These are phyloP conservation scores for Aspergillus wentii DNA, from an alignment of 495 filamentous ascomycete species.

Conservation along the genomic window DNA sequence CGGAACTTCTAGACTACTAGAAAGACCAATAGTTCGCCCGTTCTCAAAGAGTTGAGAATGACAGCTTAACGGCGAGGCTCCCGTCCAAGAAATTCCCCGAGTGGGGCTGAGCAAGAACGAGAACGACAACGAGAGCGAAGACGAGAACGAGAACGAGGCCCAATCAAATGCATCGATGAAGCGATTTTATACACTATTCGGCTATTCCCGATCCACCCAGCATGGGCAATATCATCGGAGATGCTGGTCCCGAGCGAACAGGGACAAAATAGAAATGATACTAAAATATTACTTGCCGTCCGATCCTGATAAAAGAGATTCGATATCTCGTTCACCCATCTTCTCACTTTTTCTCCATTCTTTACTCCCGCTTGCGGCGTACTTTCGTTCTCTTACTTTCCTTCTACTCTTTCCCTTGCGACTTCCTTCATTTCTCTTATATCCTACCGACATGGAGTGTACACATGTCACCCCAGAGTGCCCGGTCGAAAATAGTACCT, in stretches of 20 bases:
- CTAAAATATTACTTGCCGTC: neutral
- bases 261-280: no score
- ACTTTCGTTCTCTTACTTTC: neutral
- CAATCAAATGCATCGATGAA: slow-evolving; percentile 15
- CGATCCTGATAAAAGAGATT: no score
- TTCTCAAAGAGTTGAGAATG: no score
- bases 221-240: no score
- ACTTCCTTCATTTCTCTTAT: neutral
- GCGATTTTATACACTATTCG: slow-evolving; percentile 6
- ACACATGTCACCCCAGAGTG: slow-evolving; percentile 44
- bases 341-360: no score
- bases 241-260: no score
- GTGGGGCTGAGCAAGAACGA: slow-evolving; percentile 4
- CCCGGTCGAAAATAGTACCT: slow-evolving; percentile 55
- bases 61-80: neutral
- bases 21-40: no score
- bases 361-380: no score
- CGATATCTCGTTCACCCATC: no score
- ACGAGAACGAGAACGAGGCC: slow-evolving; percentile 17
- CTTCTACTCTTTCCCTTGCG: slow-evolving; percentile 1
- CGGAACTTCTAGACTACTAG: no score
- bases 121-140: slow-evolving; percentile 23
- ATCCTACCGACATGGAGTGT: slow-evolving; percentile 33
- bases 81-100: neutral
- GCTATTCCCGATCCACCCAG: no score